Percentiles rank a stretch among this genome's conserved stretches.
phyloP scores from a whole-genome alignment of 306 rosid genomes.

The Hippophae gyantsensis region DNA sequence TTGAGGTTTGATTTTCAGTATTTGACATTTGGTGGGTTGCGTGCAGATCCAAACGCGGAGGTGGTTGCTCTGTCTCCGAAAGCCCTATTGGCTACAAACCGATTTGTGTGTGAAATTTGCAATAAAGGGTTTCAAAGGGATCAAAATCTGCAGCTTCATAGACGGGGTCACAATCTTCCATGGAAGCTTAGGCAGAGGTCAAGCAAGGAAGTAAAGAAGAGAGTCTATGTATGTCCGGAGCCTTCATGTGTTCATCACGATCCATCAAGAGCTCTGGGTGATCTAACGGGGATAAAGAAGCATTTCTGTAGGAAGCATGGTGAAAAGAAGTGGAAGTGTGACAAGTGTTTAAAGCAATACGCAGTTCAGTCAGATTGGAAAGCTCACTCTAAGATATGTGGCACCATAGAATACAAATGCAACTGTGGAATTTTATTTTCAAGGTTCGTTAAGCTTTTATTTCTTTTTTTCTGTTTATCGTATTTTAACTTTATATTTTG shows the following conservation, averaged over 20 bases:
- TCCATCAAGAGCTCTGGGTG: conserved; percentile 81
- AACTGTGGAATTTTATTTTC: conserved; percentile 79
- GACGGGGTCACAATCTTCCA: conserved; percentile 90
- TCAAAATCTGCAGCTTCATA: conserved; percentile 90
- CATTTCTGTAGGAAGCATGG: conserved; percentile 94
- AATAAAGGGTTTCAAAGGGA: conserved; percentile 92
- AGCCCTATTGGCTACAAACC: conserved; percentile 70
- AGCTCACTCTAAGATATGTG: conserved; percentile 86
- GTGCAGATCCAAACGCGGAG: conserved; percentile 88
- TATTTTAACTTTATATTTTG: neutral
- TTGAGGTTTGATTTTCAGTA: neutral
- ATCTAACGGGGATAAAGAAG: conserved; percentile 84
- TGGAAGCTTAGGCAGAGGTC: conserved; percentile 88
- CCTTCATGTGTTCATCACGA: conserved; percentile 73
- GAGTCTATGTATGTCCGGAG: conserved; percentile 91
- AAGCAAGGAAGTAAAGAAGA: conserved; percentile 66
- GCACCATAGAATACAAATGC: conserved; percentile 87
- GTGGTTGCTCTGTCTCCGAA: conserved; percentile 87
- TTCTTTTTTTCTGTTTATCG: neutral
- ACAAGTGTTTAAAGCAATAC: conserved; percentile 81
- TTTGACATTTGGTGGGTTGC: neutral
- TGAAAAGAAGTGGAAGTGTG: conserved; percentile 98
- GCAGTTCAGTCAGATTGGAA: conserved; percentile 99
- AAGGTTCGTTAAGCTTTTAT: conserved; percentile 26
- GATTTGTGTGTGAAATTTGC: conserved; percentile 90